Evolutionary conservation across 768 basidiomycete species (phyloP).

Genomic region (Trametes gibbosa): DNA sequence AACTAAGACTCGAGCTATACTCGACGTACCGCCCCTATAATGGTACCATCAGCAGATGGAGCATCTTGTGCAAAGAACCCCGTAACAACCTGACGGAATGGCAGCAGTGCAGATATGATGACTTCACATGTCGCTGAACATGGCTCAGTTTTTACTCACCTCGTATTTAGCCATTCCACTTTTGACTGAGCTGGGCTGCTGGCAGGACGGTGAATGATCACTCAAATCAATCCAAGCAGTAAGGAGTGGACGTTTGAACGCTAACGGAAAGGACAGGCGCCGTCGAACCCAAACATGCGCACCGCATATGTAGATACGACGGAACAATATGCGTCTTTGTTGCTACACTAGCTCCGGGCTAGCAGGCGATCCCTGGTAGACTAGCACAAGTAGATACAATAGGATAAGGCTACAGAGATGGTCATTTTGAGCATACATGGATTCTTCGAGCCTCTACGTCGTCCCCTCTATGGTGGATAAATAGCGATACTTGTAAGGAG

Average conservation of each 20-base stretch:
- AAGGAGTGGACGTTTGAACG: background rate
- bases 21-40: slow-evolving; percentile 30
- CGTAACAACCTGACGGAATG: slow-evolving; percentile 27
- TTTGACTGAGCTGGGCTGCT: background rate
- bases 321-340: background rate
- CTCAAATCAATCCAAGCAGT: too few relatives aligned
- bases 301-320: background rate
- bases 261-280: too few relatives aligned
- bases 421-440: slow-evolving; percentile 4
- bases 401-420: slow-evolving; percentile 13
- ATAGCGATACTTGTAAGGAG: slow-evolving; percentile 1
- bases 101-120: background rate
- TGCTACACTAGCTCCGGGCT: slow-evolving; percentile 3
- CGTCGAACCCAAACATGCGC: too few relatives aligned
- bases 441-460: background rate
- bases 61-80: slow-evolving; percentile 47
- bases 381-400: slow-evolving; percentile 10
- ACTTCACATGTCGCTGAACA: background rate
- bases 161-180: background rate
- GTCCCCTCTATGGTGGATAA: background rate
- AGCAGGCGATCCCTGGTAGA: slow-evolving; percentile 2
- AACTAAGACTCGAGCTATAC: background rate
- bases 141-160: background rate
- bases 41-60: slow-evolving; percentile 24
- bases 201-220: too few relatives aligned